Evolutionary conservation across 1,284 basidiomycete species (phyloP), one percentile per base, ranked within the genome.

Genomic region (Boletus semigastroideus): DNA sequence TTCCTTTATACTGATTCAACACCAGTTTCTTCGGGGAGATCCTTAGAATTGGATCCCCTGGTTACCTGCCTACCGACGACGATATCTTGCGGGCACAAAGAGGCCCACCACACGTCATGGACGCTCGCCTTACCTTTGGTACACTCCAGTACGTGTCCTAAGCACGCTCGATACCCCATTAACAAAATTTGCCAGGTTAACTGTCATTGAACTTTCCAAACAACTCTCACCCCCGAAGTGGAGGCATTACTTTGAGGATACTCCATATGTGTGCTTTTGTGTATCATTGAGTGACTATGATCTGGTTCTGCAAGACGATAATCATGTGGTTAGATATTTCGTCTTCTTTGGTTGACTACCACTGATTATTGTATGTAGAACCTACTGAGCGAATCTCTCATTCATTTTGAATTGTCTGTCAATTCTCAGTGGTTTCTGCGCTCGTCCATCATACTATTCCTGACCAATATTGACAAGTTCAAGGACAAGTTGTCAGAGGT

Each of bases 401-500:
- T 17, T 1, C 0, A 43, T 2, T 56, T 54, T 11, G 41, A 51
- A 9, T 44, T 37, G 4, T 9, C 52, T 9, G 33, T 28, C 41
- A 34, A 44, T 17, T 56, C 38, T 8, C 12, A 13, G 19, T n/a
- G 37, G 55, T 33, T 57, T 39, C 4, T 11, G 17, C 42, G 5
- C 19, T 27, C 48, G 3, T 44, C 27, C 16, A 3, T 34, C 45
- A 45, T 42, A 14, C 28, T 54, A 14, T 16, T 52, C 4, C 38
- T 54, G n/a, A 56, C 53, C 19, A 14, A 43, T 31, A 14, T 44
- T 4, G 53, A 36, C 1, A 4, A 11, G 5, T 56, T 56, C 37
- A 17, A 37, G n/a, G 20, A 33, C 41, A 56, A 56, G 37, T 51
- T 56, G 20, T 25, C 31, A 22, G 40, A 56, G 48, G 54, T 54